Evolutionary conservation across 805 yeast species (phyloP).

Genomic region (Candida quercuum): DNA sequence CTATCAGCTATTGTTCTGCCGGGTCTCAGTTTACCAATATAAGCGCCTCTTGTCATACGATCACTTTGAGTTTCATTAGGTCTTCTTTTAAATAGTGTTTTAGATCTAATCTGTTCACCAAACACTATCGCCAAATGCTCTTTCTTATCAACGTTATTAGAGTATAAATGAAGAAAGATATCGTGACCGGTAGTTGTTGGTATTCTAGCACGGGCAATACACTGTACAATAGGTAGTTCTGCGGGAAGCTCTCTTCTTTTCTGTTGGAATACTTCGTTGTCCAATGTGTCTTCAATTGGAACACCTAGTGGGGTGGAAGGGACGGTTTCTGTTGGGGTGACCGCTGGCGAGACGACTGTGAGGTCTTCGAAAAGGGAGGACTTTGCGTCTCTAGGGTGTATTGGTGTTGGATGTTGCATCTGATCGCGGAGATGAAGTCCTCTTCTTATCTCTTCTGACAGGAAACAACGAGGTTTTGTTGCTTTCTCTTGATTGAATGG

Average conservation of each 20-base stretch:
- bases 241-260: conserved; percentile 42
- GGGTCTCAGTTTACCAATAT: conserved; percentile 83
- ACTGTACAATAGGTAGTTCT: conserved; percentile 67
- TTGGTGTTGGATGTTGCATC: conserved; percentile 17
- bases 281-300: conserved; percentile 13
- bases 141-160: conserved; percentile 80
- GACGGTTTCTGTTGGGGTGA: conserved; percentile 25
- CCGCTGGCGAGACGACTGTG: conserved; percentile 36
- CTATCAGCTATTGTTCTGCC: conserved; percentile 71
- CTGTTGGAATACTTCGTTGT: conserved; percentile 9
- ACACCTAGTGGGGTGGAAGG: conserved; percentile 24
- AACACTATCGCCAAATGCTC: conserved; percentile 97
- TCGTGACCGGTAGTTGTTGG: conserved; percentile 96
- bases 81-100: conserved; percentile 56
- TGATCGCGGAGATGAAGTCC: too few species aligned
- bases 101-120: conserved; percentile 85
- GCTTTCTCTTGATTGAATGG: too few species aligned
- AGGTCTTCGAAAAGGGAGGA: conserved; percentile 30
- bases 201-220: conserved; percentile 91
- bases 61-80: conserved; percentile 80
- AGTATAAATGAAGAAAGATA: conserved; percentile 83
- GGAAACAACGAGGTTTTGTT: too few species aligned
- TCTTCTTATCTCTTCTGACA: too few species aligned
- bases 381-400: conserved; percentile 1
- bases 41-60: conserved; percentile 98